Percentiles rank a stretch among this genome's conserved stretches.
These are phyloP conservation scores for Pseudonectria foliicola DNA, from an alignment of 2,329 filamentous ascomycete species.

Conservation along the genomic window DNA sequence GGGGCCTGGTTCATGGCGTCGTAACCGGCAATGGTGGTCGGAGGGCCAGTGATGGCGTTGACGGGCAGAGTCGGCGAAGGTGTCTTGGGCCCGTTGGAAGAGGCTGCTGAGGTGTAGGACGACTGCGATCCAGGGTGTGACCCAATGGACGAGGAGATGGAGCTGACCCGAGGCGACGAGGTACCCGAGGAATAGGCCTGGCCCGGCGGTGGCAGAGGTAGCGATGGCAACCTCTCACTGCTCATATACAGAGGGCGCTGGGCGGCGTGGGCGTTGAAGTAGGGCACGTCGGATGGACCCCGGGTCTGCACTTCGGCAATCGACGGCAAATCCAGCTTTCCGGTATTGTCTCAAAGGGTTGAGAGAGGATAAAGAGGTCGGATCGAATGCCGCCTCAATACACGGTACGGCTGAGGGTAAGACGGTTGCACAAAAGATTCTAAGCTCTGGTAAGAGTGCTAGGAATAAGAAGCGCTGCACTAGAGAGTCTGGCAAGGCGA, in stretches of 20 bases:
- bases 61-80: conserved; percentile 63
- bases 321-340: conserved; percentile 91
- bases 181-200: conserved; percentile 65
- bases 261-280: conserved; percentile 54
- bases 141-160: conserved; percentile 55
- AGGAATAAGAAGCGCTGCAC: too few species aligned
- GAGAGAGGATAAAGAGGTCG: conserved; percentile 5
- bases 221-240: conserved; percentile 62
- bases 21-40: conserved; percentile 26
- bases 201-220: conserved; percentile 62
- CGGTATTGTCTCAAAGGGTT: conserved; percentile 48
- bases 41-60: conserved; percentile 30
- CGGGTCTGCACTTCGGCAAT: conserved; percentile 77
- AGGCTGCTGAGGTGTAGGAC: conserved; percentile 47
- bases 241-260: conserved; percentile 60
- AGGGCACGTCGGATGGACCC: conserved; percentile 64
- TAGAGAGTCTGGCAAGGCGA: too few species aligned
- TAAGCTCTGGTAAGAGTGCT: too few species aligned
- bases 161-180: conserved; percentile 69
- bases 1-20: conserved; percentile 73
- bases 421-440: too few species aligned
- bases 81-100: conserved; percentile 63
- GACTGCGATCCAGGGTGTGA: conserved; percentile 47
- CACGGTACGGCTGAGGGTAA: too few species aligned
- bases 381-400: conserved; percentile 5